These are phyloP conservation scores for Hortaea werneckii DNA, from an alignment of 2,329 filamentous ascomycete genomes.

Conservation along the genomic window DNA sequence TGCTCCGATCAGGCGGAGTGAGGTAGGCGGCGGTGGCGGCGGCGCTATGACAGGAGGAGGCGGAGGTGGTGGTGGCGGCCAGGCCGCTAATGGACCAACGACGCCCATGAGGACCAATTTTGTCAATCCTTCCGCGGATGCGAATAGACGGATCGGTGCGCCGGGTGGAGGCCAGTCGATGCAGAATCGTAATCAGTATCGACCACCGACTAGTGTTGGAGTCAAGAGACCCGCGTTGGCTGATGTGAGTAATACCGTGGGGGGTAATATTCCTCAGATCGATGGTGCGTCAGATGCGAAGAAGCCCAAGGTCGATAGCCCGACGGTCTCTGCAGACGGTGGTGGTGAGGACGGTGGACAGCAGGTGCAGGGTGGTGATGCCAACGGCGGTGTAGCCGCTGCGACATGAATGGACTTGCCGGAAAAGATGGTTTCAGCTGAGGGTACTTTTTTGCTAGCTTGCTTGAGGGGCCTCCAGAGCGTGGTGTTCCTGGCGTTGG, in stretches of 20 bases:
- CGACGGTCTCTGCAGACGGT: background rate
- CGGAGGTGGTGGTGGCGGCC: background rate
- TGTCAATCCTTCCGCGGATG: constrained; percentile 39
- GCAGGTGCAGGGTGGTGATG: background rate
- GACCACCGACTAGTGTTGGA: constrained; percentile 29
- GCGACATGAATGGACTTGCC: background rate
- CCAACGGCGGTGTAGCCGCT: background rate
- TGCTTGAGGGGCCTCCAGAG: background rate
- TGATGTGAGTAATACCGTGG: constrained; percentile 34
- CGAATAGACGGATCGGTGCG: constrained; percentile 40
- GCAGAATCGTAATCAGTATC: constrained; percentile 36
- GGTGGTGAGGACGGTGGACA: background rate
- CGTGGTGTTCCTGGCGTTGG: background rate
- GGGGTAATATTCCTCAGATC: constrained; percentile 9
- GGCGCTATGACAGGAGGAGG: background rate
- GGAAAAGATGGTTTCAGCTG: too few species aligned
- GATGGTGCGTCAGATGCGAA: constrained; percentile 31
- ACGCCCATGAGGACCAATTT: constrained; percentile 30
- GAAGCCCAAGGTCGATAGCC: constrained; percentile 23
- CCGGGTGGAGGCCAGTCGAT: constrained; percentile 25
- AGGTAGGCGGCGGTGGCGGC: constrained; percentile 5
- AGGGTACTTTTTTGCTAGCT: too few species aligned
- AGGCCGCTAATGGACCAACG: constrained; percentile 6
- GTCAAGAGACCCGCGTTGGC: constrained; percentile 29
- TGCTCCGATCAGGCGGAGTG: constrained; percentile 53